Conservation (phyloP, 106 monocot genomes). For the Dendrobium huoshanense region DNA sequence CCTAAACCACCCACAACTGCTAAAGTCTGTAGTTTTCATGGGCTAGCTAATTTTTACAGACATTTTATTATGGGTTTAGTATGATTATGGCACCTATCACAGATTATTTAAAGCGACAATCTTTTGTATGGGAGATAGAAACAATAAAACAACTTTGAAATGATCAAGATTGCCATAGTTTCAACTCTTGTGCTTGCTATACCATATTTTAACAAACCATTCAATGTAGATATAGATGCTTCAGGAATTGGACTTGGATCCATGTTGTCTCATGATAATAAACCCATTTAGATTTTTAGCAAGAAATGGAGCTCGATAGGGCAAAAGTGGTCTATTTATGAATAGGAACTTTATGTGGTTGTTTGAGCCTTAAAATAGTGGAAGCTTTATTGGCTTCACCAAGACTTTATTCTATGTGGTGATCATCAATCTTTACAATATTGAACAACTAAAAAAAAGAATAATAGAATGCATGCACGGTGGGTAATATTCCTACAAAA, state of each 20-base stretch:
- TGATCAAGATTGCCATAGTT: neutral
- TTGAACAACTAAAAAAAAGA: too few species aligned
- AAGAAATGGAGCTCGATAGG: neutral
- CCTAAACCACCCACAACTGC: neutral
- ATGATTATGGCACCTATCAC: constrained; percentile 5
- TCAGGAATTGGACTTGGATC: constrained; percentile 4
- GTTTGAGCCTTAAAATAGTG: neutral
- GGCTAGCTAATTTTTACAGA: constrained; percentile 21
- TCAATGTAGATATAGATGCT: constrained; percentile 8
- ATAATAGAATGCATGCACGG: too few species aligned
- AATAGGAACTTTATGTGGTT: neutral
- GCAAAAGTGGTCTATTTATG: neutral
- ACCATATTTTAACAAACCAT: constrained; percentile 2
- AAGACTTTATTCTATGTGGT: too few species aligned
- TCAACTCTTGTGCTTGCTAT: neutral
- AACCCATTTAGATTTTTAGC: constrained; percentile 3
- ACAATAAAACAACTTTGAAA: neutral
- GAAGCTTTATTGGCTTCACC: too few species aligned
- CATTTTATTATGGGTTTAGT: constrained; percentile 15
- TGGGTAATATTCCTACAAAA: too few species aligned
- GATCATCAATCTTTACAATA: too few species aligned
- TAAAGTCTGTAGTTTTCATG: constrained; percentile 19
- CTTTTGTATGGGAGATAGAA: neutral
- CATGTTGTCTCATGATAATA: neutral
- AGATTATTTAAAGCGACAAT: neutral